Evolutionary conservation across 2,329 filamentous ascomycete species (phyloP).

Genomic region (Alternaria hordeiaustralica): DNA sequence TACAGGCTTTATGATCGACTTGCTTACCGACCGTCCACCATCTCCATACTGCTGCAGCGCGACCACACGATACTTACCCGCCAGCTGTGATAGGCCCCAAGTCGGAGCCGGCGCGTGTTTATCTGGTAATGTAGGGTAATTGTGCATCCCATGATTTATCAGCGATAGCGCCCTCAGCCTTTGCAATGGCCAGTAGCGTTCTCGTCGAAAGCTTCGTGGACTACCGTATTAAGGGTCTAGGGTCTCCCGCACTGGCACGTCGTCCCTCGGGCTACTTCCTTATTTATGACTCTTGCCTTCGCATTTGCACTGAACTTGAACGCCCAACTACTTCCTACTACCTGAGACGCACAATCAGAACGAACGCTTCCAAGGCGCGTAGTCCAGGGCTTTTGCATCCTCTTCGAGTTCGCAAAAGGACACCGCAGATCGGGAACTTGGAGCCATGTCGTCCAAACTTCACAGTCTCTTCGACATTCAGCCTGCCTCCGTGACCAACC

Average conservation of each 20-base stretch:
- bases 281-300: not conserved
- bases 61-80: not conserved
- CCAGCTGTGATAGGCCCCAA: slow-evolving; percentile 12
- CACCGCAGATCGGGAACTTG: slow-evolving; percentile 6
- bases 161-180: slow-evolving; percentile 23
- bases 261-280: not conserved
- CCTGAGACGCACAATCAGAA: not conserved
- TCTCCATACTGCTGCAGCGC: slow-evolving; percentile 4
- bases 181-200: slow-evolving; percentile 11
- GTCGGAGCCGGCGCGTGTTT: not conserved
- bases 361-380: not conserved
- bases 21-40: not conserved
- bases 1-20: not conserved
- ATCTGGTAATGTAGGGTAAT: not conserved
- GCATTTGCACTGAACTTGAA: not conserved
- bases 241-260: not conserved
- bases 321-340: not conserved
- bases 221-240: slow-evolving; percentile 5
- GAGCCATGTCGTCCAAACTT: slow-evolving; percentile 47
- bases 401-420: not conserved
- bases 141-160: slow-evolving; percentile 24
- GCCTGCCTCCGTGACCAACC: slow-evolving; percentile 45
- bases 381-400: not conserved
- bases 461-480: slow-evolving; percentile 54
- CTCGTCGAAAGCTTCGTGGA: slow-evolving; percentile 3